A percentile compares a stretch with the other conserved stretches of the same genome.
These are phyloP conservation scores for Quercus phellos DNA, from an alignment of 331 rosid species.

Conservation along the genomic window DNA sequence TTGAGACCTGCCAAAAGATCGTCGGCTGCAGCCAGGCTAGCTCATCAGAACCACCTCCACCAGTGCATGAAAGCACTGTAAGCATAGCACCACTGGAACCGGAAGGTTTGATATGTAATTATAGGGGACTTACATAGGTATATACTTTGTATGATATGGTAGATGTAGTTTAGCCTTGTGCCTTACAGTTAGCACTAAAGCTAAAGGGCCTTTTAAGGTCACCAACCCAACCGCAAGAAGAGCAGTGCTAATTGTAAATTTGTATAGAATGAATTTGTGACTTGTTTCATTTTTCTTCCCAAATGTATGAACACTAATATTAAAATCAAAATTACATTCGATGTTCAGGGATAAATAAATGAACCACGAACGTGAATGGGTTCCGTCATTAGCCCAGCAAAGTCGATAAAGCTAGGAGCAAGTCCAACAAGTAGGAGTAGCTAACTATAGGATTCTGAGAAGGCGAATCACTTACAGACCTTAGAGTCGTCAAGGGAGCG, in stretches of 20 bases:
- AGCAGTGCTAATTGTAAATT: constrained; percentile 3
- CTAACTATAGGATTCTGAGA: constrained; percentile 15
- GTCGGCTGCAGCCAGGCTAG: constrained; percentile 43
- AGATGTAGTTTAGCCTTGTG: constrained; percentile 9
- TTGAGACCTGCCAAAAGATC: constrained; percentile 69
- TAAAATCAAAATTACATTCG: constrained; percentile 14
- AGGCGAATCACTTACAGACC: constrained; percentile 9
- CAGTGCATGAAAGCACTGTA: constrained; percentile 36
- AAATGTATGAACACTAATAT: constrained; percentile 14
- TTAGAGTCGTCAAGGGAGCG: not conserved
- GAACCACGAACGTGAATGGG: not conserved
- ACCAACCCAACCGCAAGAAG: constrained; percentile 3
- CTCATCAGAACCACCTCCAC: constrained; percentile 23
- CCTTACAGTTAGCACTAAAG: not conserved
- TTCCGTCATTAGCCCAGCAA: not conserved
- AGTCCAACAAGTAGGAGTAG: constrained; percentile 18
- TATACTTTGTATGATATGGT: not conserved
- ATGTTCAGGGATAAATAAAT: constrained; percentile 4
- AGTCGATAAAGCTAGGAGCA: not conserved
- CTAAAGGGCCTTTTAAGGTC: not conserved
- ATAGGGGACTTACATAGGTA: constrained; percentile 32
- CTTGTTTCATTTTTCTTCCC: not conserved
- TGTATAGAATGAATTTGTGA: constrained; percentile 6
- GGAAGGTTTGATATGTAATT: constrained; percentile 49
- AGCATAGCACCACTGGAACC: constrained; percentile 54